These are phyloP conservation scores for Triangularia setosa DNA, from an alignment of 2,329 filamentous ascomycete species.

Conservation along the genomic window DNA sequence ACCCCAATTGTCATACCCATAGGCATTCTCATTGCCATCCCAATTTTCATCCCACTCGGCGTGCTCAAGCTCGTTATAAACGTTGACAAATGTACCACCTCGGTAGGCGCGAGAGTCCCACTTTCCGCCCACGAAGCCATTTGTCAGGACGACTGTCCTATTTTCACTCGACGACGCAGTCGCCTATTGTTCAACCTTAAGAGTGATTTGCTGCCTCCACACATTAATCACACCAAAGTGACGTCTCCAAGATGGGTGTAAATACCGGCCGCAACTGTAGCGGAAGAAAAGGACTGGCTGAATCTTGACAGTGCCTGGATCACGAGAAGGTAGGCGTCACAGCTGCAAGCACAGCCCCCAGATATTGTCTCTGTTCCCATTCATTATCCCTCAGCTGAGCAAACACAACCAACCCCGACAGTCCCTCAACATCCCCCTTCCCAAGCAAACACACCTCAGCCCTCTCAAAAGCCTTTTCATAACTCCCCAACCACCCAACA, in stretches of 20 bases:
- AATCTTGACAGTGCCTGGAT: neutral
- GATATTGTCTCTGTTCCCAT: neutral
- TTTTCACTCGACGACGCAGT: neutral
- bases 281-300: neutral
- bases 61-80: neutral
- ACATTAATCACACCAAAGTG: neutral
- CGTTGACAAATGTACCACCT: neutral
- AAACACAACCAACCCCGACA: neutral
- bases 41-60: too few species aligned
- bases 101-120: neutral
- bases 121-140: neutral
- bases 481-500: neutral
- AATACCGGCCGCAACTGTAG: neutral
- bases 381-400: neutral
- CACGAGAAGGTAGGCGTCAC: neutral
- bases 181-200: neutral
- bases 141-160: neutral
- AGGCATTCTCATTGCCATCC: neutral
- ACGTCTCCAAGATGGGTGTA: neutral
- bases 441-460: neutral
- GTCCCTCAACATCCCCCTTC: neutral
- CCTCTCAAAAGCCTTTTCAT: neutral
- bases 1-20: neutral
- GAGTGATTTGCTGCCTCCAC: neutral
- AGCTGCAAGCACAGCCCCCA: neutral